Evolutionary conservation across 2,329 filamentous ascomycete species (phyloP), one percentile per base, ranked within the genome.

Genomic region (Nemania sp.): DNA sequence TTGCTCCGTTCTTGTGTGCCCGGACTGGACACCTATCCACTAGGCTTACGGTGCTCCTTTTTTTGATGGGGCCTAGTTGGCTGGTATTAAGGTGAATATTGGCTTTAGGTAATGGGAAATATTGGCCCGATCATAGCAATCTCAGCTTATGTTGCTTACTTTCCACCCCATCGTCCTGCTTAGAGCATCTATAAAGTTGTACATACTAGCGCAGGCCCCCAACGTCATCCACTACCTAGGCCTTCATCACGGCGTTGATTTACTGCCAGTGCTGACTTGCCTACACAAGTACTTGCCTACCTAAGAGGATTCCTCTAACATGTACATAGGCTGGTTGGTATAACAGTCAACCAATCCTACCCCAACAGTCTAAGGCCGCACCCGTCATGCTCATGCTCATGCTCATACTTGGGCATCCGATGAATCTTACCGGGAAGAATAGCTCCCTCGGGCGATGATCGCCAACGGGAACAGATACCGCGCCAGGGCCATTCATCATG

Each of bases 61-160:
- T 24, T 2, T 53, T 8, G 45, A 52, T 24, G 15, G 47, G 32
- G 55, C 8, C 24, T 45, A 22, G 29, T 26, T 20, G n/a, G n/a
- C n/a, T 24, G 26, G 20, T 22, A 15, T 24, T 7, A 27, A 62
- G 13, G 5, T 32, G 38, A 45, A 32, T 35, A 27, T 45, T 55
- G 5, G 7, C 41, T 56, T 27, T 20, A 47, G 54, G 38, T 26
- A 8, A 41, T 24, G 20, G 58, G 52, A 47, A 45, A 52, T 15
- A 38, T 27, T 57, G 24, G 24, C 38, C 20, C 38, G 32, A 29
- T 35, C 45, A 53, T 32, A 13, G 35, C 43, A 41, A 51, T 58
- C 53, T 64, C 65, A 63, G 64, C 64, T 58, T 67, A 67, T 47
- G 64, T 53, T 53, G 64, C 64, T 67, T 62, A 67, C 59, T 49